phyloP scores from a whole-genome alignment of 1,284 basidiomycete species.

The Paramarasmius palmivorus region DNA sequence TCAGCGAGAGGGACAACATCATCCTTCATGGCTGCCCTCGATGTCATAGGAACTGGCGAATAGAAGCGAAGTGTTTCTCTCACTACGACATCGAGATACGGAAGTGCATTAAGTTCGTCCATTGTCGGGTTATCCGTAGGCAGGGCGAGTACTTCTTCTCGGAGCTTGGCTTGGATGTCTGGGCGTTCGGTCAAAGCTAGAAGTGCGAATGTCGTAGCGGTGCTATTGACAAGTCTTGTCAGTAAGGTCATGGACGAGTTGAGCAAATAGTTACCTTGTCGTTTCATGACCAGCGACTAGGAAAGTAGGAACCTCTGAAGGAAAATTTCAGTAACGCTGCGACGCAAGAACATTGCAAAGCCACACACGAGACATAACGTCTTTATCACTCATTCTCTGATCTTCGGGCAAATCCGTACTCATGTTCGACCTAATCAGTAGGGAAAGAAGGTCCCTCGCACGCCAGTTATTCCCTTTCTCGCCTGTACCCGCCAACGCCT shows the following conservation, averaged over 20 bases:
- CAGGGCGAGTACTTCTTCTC: conserved; percentile 60
- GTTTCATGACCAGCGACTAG: conserved; percentile 46
- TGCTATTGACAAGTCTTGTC: conserved; percentile 38
- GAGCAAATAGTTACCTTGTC: conserved; percentile 19
- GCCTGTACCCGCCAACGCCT: conserved; percentile 24
- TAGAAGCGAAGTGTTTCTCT: conserved; percentile 71
- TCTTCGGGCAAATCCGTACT: conserved; percentile 29
- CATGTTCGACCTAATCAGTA: conserved; percentile 45
- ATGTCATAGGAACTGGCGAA: conserved; percentile 56
- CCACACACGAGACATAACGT: conserved; percentile 49
- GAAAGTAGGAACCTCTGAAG: conserved; percentile 24
- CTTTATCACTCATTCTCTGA: conserved; percentile 46
- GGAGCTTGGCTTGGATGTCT: conserved; percentile 63
- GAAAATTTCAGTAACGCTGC: conserved; percentile 9
- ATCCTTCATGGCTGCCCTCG: conserved; percentile 52
- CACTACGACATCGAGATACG: conserved; percentile 67
- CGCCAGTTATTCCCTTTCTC: conserved; percentile 23
- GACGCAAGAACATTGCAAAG: conserved; percentile 16
- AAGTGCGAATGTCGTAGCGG: conserved; percentile 60
- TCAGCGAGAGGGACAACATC: conserved; percentile 56
- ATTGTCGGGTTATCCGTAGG: conserved; percentile 54
- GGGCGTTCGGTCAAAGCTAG: conserved; percentile 59
- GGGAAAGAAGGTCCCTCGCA: conserved; percentile 26
- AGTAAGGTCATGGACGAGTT: not conserved
- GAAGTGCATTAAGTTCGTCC: conserved; percentile 58